Conservation (phyloP, 441 rosid genomes). For the Manihot esculenta region DNA sequence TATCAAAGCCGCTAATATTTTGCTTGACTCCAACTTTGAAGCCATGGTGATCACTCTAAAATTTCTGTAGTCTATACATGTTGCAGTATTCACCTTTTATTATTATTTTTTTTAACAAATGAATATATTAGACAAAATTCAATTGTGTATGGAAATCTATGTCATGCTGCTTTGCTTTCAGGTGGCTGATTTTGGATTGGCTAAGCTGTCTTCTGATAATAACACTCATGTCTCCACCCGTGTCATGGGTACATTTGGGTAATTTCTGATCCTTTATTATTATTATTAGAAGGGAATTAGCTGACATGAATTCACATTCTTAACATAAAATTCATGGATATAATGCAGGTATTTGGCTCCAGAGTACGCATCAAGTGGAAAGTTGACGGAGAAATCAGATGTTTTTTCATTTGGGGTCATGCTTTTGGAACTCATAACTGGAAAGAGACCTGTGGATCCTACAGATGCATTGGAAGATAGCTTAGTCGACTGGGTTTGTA, state of each 20-base stretch:
- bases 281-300: no score
- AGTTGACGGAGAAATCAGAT: slow-evolving; percentile 84
- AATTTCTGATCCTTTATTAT: no score
- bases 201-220: slow-evolving; percentile 81
- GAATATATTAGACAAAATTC: no score
- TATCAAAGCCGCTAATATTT: slow-evolving; percentile 89
- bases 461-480: slow-evolving; percentile 67
- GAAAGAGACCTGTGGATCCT: slow-evolving; percentile 70
- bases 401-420: slow-evolving; percentile 93
- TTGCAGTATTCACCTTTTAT: no score
- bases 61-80: no score
- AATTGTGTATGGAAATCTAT: no score
- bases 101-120: no score
- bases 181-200: slow-evolving; percentile 98
- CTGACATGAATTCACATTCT: background rate
- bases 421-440: slow-evolving; percentile 84
- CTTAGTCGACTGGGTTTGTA: slow-evolving; percentile 85
- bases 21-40: slow-evolving; percentile 75
- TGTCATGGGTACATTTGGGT: slow-evolving; percentile 99
- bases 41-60: slow-evolving; percentile 56
- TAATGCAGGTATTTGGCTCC: slow-evolving; percentile 78
- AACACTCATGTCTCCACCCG: slow-evolving; percentile 93
- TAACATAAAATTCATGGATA: no score
- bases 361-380: slow-evolving; percentile 89
- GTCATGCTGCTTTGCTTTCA: slow-evolving; percentile 16